A percentile compares a stretch with the other conserved stretches of the same genome.
Evolutionary conservation across 768 basidiomycete species (phyloP).

Genomic region (Tephrocybe sp.): DNA sequence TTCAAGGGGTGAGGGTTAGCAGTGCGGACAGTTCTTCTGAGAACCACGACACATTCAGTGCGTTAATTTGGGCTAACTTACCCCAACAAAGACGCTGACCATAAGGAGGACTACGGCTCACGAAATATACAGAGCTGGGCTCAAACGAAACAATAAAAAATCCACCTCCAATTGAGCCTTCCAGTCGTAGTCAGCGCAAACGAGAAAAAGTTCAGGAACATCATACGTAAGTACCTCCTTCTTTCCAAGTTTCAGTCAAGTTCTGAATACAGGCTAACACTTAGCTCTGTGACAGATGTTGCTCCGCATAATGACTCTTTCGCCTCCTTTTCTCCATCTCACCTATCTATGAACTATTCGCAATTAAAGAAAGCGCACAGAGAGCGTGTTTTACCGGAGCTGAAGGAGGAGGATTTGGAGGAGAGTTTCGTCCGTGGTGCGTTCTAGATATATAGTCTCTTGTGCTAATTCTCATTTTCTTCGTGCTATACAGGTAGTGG

Average conservation of each 20-base stretch:
- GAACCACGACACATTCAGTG: slow-evolving; percentile 58
- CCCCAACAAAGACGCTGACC: background rate
- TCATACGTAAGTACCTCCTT: slow-evolving; percentile 24
- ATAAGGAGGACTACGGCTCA: slow-evolving; percentile 66
- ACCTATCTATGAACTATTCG: slow-evolving; percentile 53
- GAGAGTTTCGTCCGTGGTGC: slow-evolving; percentile 86
- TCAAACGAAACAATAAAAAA: slow-evolving; percentile 79
- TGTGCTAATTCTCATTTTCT: background rate
- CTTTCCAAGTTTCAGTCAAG: background rate
- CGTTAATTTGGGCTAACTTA: slow-evolving; percentile 22
- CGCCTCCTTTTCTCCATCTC: slow-evolving; percentile 20
- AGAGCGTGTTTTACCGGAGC: slow-evolving; percentile 60
- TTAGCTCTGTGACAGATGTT: slow-evolving; percentile 33
- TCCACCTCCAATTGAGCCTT: slow-evolving; percentile 42
- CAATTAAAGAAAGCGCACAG: slow-evolving; percentile 70
- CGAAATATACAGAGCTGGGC: slow-evolving; percentile 82
- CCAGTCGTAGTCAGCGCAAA: slow-evolving; percentile 48
- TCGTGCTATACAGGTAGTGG: slow-evolving; percentile 63
- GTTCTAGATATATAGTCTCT: slow-evolving; percentile 8
- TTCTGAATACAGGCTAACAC: slow-evolving; percentile 24
- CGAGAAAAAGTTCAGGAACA: slow-evolving; percentile 35
- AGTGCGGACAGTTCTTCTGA: slow-evolving; percentile 27
- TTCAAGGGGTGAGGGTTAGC: slow-evolving; percentile 65
- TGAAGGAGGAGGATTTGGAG: slow-evolving; percentile 80
- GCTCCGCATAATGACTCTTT: slow-evolving; percentile 31